phyloP scores from a whole-genome alignment of 2,329 filamentous ascomycete species.

The Xylariaceae sp. region DNA sequence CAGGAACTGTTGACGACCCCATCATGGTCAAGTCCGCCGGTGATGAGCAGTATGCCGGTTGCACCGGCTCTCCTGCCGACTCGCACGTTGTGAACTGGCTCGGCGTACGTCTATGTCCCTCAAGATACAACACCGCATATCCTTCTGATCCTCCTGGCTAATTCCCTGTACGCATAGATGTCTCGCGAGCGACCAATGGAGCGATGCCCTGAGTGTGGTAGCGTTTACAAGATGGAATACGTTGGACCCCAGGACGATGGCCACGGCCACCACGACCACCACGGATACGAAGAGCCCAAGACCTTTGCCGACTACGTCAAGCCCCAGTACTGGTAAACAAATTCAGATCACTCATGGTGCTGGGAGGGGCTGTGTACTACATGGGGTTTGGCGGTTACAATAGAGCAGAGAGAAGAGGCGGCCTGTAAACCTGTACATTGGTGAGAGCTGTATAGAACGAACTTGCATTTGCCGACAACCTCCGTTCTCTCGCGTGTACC shows the following conservation, averaged over 20 bases:
- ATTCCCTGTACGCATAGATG: slow-evolving; percentile 47
- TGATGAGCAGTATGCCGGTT: slow-evolving; percentile 94
- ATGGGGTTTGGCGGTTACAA: neutral
- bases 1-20: slow-evolving; percentile 84
- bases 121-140: neutral
- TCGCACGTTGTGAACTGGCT: slow-evolving; percentile 90
- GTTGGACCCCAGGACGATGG: slow-evolving; percentile 75
- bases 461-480: slow-evolving; percentile 10
- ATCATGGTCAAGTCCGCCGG: slow-evolving; percentile 88
- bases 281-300: slow-evolving; percentile 80
- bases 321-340: slow-evolving; percentile 81
- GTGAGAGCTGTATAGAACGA: slow-evolving; percentile 21
- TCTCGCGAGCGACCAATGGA: slow-evolving; percentile 86
- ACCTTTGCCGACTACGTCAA: slow-evolving; percentile 95
- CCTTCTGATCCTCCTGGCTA: slow-evolving; percentile 2
- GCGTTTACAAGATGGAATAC: slow-evolving; percentile 97
- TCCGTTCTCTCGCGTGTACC: too few relatives aligned
- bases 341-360: neutral
- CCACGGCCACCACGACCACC: slow-evolving; percentile 50
- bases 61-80: slow-evolving; percentile 90
- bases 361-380: neutral
- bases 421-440: slow-evolving; percentile 21
- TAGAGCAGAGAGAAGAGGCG: neutral
- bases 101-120: slow-evolving; percentile 58
- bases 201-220: slow-evolving; percentile 95